phyloP scores from a whole-genome alignment of 352 stramenopile genomes.

The Globisporangium megalacanthum region DNA sequence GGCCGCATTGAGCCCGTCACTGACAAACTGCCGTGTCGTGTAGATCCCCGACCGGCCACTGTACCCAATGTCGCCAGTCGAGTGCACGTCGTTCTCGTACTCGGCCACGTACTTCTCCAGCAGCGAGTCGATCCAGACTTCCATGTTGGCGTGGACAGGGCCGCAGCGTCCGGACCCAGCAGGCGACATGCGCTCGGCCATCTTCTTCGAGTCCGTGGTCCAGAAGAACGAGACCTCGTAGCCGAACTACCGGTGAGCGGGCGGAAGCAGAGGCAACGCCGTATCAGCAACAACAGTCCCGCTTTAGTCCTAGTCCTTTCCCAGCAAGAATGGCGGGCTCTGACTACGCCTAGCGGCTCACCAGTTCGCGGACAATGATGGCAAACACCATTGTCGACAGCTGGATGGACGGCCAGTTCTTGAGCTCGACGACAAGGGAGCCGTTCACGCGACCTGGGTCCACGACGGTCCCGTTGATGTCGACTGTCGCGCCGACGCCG shows the following conservation, averaged over 20 bases:
- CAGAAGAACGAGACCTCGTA: conserved; percentile 37
- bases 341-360: conserved; percentile 4
- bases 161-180: conserved; percentile 6
- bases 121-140: conserved; percentile 3
- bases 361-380: conserved; percentile 45
- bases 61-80: conserved; percentile 33
- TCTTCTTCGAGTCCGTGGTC: conserved; percentile 9
- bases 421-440: conserved; percentile 39
- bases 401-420: conserved; percentile 29
- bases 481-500: conserved; percentile 26
- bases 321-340: too few relatives aligned
- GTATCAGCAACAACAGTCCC: background rate
- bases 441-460: conserved; percentile 28
- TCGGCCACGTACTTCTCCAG: background rate
- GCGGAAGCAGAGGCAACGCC: background rate
- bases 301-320: background rate
- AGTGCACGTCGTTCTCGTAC: conserved; percentile 32
- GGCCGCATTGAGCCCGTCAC: background rate
- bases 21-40: conserved; percentile 31
- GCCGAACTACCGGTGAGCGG: conserved; percentile 18
- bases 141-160: conserved; percentile 2
- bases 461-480: conserved; percentile 16
- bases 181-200: conserved; percentile 35
- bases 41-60: conserved; percentile 30
- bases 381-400: conserved; percentile 35